phyloP scores from a whole-genome alignment of 2,329 filamentous ascomycete species.

The Colletotrichum endophyticum region DNA sequence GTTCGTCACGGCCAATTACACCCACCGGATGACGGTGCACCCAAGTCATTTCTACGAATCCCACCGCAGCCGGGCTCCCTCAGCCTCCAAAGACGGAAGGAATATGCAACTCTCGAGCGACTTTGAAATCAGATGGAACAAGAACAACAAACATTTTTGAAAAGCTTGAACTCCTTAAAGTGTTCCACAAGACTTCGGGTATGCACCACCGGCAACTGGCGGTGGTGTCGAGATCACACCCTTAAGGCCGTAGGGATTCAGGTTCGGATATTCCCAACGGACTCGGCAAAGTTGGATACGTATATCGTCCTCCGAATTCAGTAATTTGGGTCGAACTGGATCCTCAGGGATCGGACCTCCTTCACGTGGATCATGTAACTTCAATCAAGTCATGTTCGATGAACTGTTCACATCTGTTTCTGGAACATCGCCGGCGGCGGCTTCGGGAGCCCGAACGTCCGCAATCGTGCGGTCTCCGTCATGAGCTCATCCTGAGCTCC shows the following conservation, averaged over 20 bases:
- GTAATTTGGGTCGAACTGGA: not conserved
- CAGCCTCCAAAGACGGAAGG: not conserved
- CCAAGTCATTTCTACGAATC: not conserved
- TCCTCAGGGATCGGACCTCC: not conserved
- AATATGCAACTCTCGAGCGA: not conserved
- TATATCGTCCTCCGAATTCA: not conserved
- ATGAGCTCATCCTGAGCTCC: not conserved
- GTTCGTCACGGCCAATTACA: not conserved
- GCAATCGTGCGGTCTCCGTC: not conserved
- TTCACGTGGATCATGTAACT: not conserved
- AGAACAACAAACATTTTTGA: not conserved
- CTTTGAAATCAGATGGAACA: not conserved
- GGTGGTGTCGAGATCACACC: slow-evolving; percentile 14
- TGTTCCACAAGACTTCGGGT: not conserved
- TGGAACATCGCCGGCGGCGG: not conserved
- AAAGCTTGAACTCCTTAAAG: not conserved
- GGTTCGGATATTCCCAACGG: slow-evolving; percentile 7
- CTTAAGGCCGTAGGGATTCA: not conserved
- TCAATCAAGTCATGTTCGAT: not conserved
- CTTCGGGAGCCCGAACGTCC: not conserved
- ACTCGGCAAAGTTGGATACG: not conserved
- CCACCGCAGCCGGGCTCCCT: not conserved
- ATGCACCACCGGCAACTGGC: not conserved
- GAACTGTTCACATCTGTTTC: not conserved
- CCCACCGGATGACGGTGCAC: not conserved